phyloP scores from a whole-genome alignment of 208 protist genomes.

The Angomonas ambiguus region DNA sequence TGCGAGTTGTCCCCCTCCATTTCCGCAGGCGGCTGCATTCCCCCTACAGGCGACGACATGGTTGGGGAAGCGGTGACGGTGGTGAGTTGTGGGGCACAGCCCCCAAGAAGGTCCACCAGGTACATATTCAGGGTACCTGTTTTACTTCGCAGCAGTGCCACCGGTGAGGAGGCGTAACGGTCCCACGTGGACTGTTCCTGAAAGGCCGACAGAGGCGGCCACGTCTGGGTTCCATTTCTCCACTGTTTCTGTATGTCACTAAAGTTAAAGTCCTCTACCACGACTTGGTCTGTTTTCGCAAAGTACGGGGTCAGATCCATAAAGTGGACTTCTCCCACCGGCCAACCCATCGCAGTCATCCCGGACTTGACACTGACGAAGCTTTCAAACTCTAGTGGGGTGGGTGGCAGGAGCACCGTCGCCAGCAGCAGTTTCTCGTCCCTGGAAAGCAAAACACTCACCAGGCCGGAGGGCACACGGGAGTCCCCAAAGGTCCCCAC shows the following conservation, averaged over 20 bases:
- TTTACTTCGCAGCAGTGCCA: background rate
- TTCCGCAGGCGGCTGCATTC: background rate
- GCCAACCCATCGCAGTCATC: conserved; percentile 25
- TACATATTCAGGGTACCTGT: background rate
- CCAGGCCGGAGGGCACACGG: conserved; percentile 11
- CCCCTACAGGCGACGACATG: background rate
- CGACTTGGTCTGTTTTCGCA: background rate
- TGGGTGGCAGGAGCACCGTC: conserved; percentile 39
- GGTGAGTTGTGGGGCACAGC: background rate
- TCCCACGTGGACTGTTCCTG: background rate
- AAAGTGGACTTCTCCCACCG: conserved; percentile 45
- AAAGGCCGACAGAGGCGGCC: background rate
- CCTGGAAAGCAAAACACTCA: conserved; percentile 41
- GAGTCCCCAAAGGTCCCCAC: conserved; percentile 1
- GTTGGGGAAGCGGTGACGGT: background rate
- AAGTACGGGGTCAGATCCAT: conserved; percentile 35
- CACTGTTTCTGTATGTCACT: background rate
- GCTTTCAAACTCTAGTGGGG: conserved; percentile 21
- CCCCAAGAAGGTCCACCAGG: conserved; percentile 2
- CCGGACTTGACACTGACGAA: conserved; percentile 17
- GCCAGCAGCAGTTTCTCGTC: conserved; percentile 24
- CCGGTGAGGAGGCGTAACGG: background rate
- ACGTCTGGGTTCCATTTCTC: background rate
- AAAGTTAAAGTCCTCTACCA: background rate
- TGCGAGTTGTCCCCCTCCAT: background rate